Conservation (phyloP, 2,329 filamentous ascomycete genomes). For the Apiospora marii region DNA sequence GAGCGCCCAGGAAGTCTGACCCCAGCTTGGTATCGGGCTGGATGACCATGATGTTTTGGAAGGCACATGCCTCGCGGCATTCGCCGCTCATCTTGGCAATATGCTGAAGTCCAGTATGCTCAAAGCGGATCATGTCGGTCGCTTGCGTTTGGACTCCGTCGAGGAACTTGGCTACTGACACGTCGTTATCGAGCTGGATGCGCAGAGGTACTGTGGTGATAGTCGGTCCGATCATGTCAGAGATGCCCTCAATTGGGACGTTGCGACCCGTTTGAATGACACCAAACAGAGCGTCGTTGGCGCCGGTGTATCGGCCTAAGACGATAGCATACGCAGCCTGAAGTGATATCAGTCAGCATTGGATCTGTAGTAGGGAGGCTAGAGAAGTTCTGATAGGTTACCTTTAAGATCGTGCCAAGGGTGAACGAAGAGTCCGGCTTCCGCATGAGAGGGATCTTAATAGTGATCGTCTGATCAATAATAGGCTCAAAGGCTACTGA, state of each 20-base stretch:
- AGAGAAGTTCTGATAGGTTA: background rate
- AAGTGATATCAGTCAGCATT: constrained; percentile 35
- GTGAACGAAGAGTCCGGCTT: constrained; percentile 24
- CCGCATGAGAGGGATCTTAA: constrained; percentile 18
- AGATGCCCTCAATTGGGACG: constrained; percentile 28
- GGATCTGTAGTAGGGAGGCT: background rate
- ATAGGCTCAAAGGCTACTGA: background rate
- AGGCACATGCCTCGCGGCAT: constrained; percentile 7
- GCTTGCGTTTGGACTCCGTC: constrained; percentile 35
- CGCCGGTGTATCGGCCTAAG: constrained; percentile 44
- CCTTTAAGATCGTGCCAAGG: background rate
- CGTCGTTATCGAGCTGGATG: constrained; percentile 40
- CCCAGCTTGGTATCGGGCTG: constrained; percentile 16
- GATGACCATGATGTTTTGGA: constrained; percentile 21
- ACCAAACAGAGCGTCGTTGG: constrained; percentile 49
- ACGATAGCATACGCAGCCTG: constrained; percentile 51
- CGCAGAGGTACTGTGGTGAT: constrained; percentile 52
- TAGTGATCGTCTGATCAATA: constrained; percentile 11
- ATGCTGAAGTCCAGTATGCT: constrained; percentile 22
- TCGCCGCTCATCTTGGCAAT: constrained; percentile 5
- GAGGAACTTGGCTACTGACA: constrained; percentile 49
- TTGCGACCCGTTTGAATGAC: constrained; percentile 49
- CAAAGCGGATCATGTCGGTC: constrained; percentile 24
- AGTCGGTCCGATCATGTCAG: constrained; percentile 35
- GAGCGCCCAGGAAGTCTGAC: constrained; percentile 23